Evolutionary conservation across 148 eudicot species (phyloP), one percentile per base, ranked within the genome.

Genomic region (Gaultheria prostrata): DNA sequence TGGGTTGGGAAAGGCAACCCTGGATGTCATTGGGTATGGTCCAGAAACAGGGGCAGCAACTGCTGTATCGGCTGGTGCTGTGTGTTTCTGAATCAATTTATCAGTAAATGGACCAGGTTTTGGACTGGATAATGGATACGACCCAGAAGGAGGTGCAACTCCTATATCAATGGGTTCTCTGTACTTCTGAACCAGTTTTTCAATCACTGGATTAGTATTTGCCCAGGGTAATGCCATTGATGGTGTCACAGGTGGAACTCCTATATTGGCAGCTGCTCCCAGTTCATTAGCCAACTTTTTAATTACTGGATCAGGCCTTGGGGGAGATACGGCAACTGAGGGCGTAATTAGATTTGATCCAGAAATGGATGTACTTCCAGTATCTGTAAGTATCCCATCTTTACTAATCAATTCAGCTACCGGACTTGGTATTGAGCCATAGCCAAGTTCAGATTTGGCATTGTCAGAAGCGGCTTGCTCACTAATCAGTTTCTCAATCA

Each of bases 401-500:
- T 45, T 28, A 18, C 8, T 33, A 80, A 53, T 4, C 21, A 10
- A 59, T 57, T 84, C 17, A 56, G 54, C 50, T 69, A 61, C 70
- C 21, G 8, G 76, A 50, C 45, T 49, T 39, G 78, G 28, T 18
- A 77, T 83, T 11, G 80, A 50, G 30, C 43, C 82, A 56, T 32
- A 72, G 20, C 63, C 30, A n/a, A 78, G 81, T 46, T 49, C 72
- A 17, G 39, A 9, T 71, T 80, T 79, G 6, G 67, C 80, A 28
- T 43, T 67, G 20, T 79, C 76, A 57, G 79, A 17, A 63, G 84
- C 67, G 45, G 54, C 46, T 30, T 63, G 28, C 77, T 75, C 84
- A 32, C 79, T 79, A n/a, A 85, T 86, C 80, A 93, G 49, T 72
- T 76, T 82, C 75, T 86, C 87, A 2, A 90, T 77, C 85, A 87